Conservation (phyloP, 768 basidiomycete species). For the Strobilomyces dryophilus region DNA sequence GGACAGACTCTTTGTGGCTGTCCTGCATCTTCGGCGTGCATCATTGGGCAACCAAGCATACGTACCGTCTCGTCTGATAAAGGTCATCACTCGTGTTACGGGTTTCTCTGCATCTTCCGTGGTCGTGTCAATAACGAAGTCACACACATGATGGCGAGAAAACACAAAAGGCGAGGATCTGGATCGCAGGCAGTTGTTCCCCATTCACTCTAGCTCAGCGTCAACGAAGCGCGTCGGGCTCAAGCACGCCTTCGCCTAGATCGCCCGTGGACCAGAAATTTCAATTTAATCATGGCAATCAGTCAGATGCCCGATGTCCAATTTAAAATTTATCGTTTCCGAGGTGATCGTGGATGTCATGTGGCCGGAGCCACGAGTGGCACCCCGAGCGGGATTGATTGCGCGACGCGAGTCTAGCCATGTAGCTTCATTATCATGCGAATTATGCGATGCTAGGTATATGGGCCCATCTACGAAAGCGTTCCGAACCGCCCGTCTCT, state of each 20-base stretch:
- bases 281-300: slow-evolving; percentile 16
- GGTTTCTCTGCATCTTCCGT: too few species aligned
- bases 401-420: background rate
- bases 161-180: background rate
- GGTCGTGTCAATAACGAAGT: background rate
- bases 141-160: too few species aligned
- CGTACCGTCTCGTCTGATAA: background rate
- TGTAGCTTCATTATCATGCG: slow-evolving; percentile 16
- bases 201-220: slow-evolving; percentile 2
- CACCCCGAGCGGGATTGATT: background rate
- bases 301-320: slow-evolving; percentile 12
- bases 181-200: background rate
- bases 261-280: slow-evolving; percentile 1
- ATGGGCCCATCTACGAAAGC: background rate
- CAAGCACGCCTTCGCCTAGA: slow-evolving; percentile 2
- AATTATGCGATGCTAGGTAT: slow-evolving; percentile 28
- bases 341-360: slow-evolving; percentile 26
- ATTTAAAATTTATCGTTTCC: slow-evolving; percentile 12
- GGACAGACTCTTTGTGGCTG: background rate
- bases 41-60: background rate
- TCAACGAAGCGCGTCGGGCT: background rate
- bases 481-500: slow-evolving; percentile 4
- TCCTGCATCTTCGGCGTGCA: background rate
- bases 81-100: background rate
- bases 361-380: background rate